phyloP scores from a whole-genome alignment of 2,329 filamentous ascomycete species.

The Fusarium nanum region DNA sequence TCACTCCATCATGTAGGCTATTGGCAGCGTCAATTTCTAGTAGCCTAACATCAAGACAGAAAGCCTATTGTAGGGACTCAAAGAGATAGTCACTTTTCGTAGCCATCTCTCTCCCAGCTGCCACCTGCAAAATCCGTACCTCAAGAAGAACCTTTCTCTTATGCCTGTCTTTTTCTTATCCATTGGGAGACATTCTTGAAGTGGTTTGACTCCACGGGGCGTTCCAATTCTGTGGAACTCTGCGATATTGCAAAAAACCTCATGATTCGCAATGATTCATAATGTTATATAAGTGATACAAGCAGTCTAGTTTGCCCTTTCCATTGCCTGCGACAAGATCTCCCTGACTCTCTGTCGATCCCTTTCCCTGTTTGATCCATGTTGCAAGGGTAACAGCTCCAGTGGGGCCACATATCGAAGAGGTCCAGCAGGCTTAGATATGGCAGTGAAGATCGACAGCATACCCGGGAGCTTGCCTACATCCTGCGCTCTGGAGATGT shows the following conservation, averaged over 20 bases:
- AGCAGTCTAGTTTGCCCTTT: background rate
- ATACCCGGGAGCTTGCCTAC: fast-evolving
- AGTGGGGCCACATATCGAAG: background rate
- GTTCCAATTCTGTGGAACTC: fast-evolving
- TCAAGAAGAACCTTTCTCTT: too few species aligned
- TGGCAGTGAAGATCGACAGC: background rate
- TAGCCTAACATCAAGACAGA: background rate
- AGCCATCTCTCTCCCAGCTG: too few species aligned
- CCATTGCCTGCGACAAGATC: background rate
- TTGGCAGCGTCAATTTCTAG: background rate
- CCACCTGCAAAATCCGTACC: too few species aligned
- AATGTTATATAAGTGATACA: background rate
- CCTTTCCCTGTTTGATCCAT: fast-evolving
- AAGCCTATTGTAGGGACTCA: too few species aligned
- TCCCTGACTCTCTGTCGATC: background rate
- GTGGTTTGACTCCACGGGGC: too few species aligned
- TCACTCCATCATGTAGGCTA: background rate
- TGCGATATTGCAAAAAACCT: too few species aligned
- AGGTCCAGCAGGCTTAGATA: background rate
- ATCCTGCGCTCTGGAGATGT: background rate
- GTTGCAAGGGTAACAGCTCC: fast-evolving
- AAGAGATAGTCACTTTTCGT: too few species aligned
- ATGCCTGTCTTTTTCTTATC: too few species aligned
- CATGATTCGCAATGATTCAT: fast-evolving
- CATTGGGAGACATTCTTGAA: too few species aligned